Evolutionary conservation across 2,329 filamentous ascomycete genomes (phyloP), one percentile per base, ranked within the genome.

Genomic region (Aspergillus ochraceus): DNA sequence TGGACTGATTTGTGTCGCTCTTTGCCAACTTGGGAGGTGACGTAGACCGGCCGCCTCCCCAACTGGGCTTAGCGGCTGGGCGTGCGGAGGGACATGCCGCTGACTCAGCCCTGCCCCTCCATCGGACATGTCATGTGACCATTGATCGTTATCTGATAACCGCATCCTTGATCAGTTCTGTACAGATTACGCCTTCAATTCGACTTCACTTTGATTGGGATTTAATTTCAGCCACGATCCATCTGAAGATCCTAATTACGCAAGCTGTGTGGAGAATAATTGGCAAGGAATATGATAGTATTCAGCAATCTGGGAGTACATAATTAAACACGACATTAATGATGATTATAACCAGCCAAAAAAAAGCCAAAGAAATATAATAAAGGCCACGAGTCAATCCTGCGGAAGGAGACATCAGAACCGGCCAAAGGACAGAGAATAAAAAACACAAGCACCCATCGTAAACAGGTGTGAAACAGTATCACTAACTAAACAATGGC

Each of bases 381-480:
- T 47, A 5, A 22, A 64, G 69, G 78, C 79, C 79, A 81, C 80
- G 80, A 82, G 80, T 83, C 80, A 77, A 82, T 78, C 77, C 75
- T 63, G 62, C 39, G 64, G 63, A 52, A 73, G 78, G 79, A 81
- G 80, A 82, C 80, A 71, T 81, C 80, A 83, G 80, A 81, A 79
- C 74, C 77, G 79, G 75, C 77, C 70, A 47, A 54, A 47, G 55
- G 36, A 60, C 45, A 57, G 58, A 55, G 56, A 45, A n/a, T 39
- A 39, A 24, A 56, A 51, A 12, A 49, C 11, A 42, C 14, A 11
- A 2, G 39, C 12, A 56, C 19, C 46, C 17, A 30, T 22, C 17
- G 49, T 49, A 8, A 26, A 52, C n/a, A 47, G n/a, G 32, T 8
- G 53, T 51, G 29, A 20, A 55, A 46, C 36, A 39, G 26, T 14